Evolutionary conservation across 1,139 yeast species (phyloP).

Genomic region (Blastobotrys persicus): DNA sequence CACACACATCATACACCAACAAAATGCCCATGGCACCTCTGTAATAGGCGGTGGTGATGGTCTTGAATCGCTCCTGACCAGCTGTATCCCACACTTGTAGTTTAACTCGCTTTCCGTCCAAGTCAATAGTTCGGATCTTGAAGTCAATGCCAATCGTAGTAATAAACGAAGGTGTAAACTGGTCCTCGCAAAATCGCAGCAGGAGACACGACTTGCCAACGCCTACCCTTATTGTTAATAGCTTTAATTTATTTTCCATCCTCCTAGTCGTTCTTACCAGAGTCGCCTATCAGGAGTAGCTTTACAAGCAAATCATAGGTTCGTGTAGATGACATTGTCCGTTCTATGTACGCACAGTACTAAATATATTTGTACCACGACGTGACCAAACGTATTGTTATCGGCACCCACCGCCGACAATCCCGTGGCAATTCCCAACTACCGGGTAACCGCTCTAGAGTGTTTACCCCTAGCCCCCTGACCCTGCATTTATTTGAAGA

Average conservation of each 20-base stretch:
- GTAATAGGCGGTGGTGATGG: slow-evolving; percentile 95
- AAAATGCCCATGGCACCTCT: slow-evolving; percentile 99
- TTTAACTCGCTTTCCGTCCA: slow-evolving; percentile 89
- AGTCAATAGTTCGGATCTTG: slow-evolving; percentile 93
- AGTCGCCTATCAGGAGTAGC: slow-evolving; percentile 90
- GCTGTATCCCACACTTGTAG: slow-evolving; percentile 99
- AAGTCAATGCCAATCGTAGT: slow-evolving; percentile 98
- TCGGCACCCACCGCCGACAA: not conserved
- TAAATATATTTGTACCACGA: not conserved
- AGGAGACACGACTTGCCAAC: slow-evolving; percentile 96
- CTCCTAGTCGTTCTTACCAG: slow-evolving; percentile 46
- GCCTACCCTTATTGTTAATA: slow-evolving; percentile 35
- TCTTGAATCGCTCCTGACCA: slow-evolving; percentile 96
- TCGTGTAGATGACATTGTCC: slow-evolving; percentile 48
- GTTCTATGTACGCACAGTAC: not conserved
- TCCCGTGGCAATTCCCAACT: not conserved
- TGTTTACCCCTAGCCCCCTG: too few relatives aligned
- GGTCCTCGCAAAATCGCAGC: slow-evolving; percentile 93
- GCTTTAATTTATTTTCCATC: too few relatives aligned
- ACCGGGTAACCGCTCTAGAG: not conserved
- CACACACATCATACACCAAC: slow-evolving; percentile 93
- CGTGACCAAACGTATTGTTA: not conserved
- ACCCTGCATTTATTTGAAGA: too few relatives aligned
- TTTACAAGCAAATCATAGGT: slow-evolving; percentile 94
- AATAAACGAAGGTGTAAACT: slow-evolving; percentile 92